Evolutionary conservation across 2,329 filamentous ascomycete genomes (phyloP).

Genomic region (Cercospora beticola): DNA sequence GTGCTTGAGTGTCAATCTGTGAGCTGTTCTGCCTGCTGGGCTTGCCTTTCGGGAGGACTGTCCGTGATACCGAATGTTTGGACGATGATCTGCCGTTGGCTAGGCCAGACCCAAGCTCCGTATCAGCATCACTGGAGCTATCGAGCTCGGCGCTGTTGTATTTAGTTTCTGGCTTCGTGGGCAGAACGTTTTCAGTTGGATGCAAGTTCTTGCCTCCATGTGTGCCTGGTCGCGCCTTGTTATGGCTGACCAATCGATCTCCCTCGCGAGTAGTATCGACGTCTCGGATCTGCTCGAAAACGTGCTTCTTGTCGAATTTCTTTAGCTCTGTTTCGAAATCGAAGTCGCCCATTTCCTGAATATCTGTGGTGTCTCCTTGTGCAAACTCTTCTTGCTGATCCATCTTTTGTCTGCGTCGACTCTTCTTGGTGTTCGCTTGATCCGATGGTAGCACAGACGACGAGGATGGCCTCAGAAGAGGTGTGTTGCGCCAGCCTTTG

Average conservation of each 20-base stretch:
- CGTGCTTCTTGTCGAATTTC: slow-evolving; percentile 88
- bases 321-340: slow-evolving; percentile 87
- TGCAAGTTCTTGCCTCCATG: slow-evolving; percentile 81
- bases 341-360: slow-evolving; percentile 90
- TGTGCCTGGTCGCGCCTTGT: slow-evolving; percentile 60
- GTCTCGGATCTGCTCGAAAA: slow-evolving; percentile 89
- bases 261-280: slow-evolving; percentile 88
- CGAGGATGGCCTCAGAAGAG: slow-evolving; percentile 62
- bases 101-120: slow-evolving; percentile 38
- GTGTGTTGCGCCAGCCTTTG: slow-evolving; percentile 68
- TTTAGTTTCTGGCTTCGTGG: slow-evolving; percentile 45
- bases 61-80: slow-evolving; percentile 31
- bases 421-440: slow-evolving; percentile 32
- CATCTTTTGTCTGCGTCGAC: slow-evolving; percentile 51
- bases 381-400: slow-evolving; percentile 78
- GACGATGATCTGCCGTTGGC: slow-evolving; percentile 37
- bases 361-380: slow-evolving; percentile 92
- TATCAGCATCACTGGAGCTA: slow-evolving; percentile 38
- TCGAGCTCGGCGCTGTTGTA: slow-evolving; percentile 33
- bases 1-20: slow-evolving; percentile 36
- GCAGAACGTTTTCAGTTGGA: slow-evolving; percentile 87
- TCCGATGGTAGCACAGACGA: slow-evolving; percentile 40
- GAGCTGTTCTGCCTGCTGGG: slow-evolving; percentile 42
- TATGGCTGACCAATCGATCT: slow-evolving; percentile 86
- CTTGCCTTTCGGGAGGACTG: slow-evolving; percentile 33